Evolutionary conservation across 371 early-diverging fungal genomes (phyloP).

Genomic region (Mortierella sp.): DNA sequence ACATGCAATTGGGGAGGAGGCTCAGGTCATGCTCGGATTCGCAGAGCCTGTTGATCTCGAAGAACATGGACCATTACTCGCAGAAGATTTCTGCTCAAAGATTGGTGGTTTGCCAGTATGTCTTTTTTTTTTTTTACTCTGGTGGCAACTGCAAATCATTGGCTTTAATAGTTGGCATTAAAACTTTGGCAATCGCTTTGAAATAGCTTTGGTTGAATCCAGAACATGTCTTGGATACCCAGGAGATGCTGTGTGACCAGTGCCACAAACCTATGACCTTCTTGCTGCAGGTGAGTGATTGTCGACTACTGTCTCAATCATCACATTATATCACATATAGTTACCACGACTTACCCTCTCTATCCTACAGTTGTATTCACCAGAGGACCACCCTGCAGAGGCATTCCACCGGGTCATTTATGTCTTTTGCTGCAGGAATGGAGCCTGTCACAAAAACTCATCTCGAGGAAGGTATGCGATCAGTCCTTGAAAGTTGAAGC

Average conservation of each 20-base stretch:
- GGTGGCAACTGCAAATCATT: not conserved
- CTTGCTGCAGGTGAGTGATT: slow-evolving; percentile 82
- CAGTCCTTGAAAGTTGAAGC: not conserved
- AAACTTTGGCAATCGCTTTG: not conserved
- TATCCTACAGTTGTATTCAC: slow-evolving; percentile 80
- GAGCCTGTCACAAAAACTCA: slow-evolving; percentile 78
- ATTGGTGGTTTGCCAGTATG: slow-evolving; percentile 91
- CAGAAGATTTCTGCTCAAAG: slow-evolving; percentile 85
- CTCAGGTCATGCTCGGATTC: slow-evolving; percentile 77
- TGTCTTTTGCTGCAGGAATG: slow-evolving; percentile 91
- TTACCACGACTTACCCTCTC: too few relatives aligned
- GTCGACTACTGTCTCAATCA: slow-evolving; percentile 8
- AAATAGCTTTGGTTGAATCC: slow-evolving; percentile 90
- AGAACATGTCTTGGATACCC: slow-evolving; percentile 69
- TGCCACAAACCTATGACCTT: slow-evolving; percentile 86
- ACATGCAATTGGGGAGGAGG: slow-evolving; percentile 21
- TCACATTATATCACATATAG: too few relatives aligned
- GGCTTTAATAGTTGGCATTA: not conserved
- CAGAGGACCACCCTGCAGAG: slow-evolving; percentile 88
- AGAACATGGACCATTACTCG: slow-evolving; percentile 65
- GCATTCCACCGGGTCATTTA: slow-evolving; percentile 94
- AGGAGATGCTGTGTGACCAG: slow-evolving; percentile 78
- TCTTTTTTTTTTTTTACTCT: slow-evolving; percentile 5
- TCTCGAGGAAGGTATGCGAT: slow-evolving; percentile 69
- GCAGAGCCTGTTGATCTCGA: slow-evolving; percentile 75